Base-by-base conservation (phyloP, 1,139 yeast species). In the Scheffersomyces titani region DNA sequence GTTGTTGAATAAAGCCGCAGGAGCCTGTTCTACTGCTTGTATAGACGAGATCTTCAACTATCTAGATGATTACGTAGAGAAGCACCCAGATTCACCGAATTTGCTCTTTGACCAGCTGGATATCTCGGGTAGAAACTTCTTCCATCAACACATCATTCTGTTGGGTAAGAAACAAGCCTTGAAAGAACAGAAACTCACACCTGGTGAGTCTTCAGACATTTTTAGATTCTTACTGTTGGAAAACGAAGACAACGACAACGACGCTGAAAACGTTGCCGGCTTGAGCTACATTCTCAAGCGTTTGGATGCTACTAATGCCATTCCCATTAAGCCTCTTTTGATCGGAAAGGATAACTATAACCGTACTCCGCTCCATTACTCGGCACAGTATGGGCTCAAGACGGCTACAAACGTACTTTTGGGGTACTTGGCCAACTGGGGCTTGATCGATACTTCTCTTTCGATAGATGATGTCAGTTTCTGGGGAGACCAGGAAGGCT, bases 311-410 rank as follows among this genome's bases (percentile, higher is more conserved):
- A 78, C 80, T 44, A 47, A 51, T 11, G 53, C 16, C 77, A 78
- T 62, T 5, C 40, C 57, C 19, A 80, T 88, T 58, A 81, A 85
- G 57, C 70, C 77, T 2, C 81, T 83, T 1, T 76, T 92, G 51
- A 73, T 86, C 54, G 86, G 88, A 50, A 82, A 82, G 52, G 99
- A 94, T 69, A 87, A 85, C 59, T 90, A 92, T 67, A 80, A 80
- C 57, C 82, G 98, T 61, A 89, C 97, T 0, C 97, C 98, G 0
- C 76, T 94, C 56, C 98, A 94, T 73, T 93, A 93, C 71, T 87
- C 97, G 18, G 88, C 96, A 1, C 96, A 91, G 66, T 92, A 88
- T 69, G 98, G 98, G 0, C 78, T 93, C 56, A 85, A 84, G 59
- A 84, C 83, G 54, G 85, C 88, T 49, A 80, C 92, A 1, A 75